Base-by-base conservation (phyloP, 352 stramenopile genomes). In the Phytophthora cryptogea region DNA sequence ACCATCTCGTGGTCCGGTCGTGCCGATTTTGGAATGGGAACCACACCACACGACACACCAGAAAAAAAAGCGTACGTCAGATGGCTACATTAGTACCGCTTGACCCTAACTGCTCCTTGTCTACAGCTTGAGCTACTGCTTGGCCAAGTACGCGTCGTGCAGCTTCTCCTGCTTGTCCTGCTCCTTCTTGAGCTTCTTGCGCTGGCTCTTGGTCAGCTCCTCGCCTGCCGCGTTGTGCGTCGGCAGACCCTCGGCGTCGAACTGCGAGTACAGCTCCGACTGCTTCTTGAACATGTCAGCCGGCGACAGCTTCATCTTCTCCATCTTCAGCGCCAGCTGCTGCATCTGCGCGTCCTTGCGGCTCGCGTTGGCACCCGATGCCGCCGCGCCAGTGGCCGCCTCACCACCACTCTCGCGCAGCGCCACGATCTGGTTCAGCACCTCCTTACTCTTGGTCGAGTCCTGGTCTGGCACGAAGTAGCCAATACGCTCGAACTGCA, bases 391-490 rank as follows among this genome's bases (percentile, higher is more conserved):
- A 11, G 61, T 68, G 13, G 56, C 67, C 37, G 50, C 43, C 48
- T 83, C 83, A 27, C 63, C 74, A 56, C 66, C 76, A 28, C 66
- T 76, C 64, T 98, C 94, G 58, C 96, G 97, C 47, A 99, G 81
- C 9, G 88, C 90, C 31, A 99, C 96, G 31, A 97, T 98, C 59
- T 98, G 90, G 77, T 99, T 99, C 51, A 99, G 91, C 16, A 99
- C 95, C 60, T 98, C 87, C 48, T 81, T 86, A 54, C 87, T 89
- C 30, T 83, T 59, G 4, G 87, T 96, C 49, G 95, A 98, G 74
- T 99, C 96, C 55, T 92, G 80, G 76, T 99, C 97, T 8, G 92
- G 80, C 31, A 98, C 94, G 80, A 99, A 99, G 80, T 99, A 99
- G 20, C 97, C 97, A 6, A 99, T 76, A 35, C 97, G 89, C 73